Base-by-base conservation (phyloP, 495 filamentous ascomycete species). In the Aspergillus sparsus region DNA sequence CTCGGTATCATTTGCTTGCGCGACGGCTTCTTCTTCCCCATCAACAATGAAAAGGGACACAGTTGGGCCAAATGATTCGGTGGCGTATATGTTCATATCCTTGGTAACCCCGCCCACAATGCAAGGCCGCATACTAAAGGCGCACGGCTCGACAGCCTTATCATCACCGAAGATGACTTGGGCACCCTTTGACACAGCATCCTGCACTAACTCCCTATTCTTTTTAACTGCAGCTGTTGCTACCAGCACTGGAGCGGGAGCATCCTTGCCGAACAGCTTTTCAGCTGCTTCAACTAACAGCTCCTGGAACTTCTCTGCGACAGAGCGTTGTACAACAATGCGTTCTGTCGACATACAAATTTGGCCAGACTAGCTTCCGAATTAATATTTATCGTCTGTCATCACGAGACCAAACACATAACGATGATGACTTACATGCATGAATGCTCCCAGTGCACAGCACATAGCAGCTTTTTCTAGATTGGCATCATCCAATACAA, bases 291-390 rank as follows among this genome's bases (percentile, higher is more conserved):
- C 64, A 5, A 64, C 66, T 9, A 93, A 72, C 62, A 84, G 81
- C 51, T 77, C 71, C 51, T 84, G 82, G 71, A 96, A 97, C 49
- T 82, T 69, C 10, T 80, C 79, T 31, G 82, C 82, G 54, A 96
- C 72, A 13, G 81, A 78, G 39, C 83, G 83, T 68, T 95, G 89
- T 21, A 96, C 89, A 18, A 97, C 74, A 68, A 97, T 90, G 31
- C 89, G 85, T 76, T 97, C 93, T 0, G 92, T 96, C 3, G 85
- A 83, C 93, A 97, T 94, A 78, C 93, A 97, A 51, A 95, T 85
- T 78, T 97, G 93, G 1, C 93, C 93, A 21, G 83, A 76, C 75
- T 85, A 62, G 32, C 46, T 42, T 57, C 16, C 21, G 3, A 6
- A 52, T 68, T 42, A 68, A 57, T 35, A 34, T 51, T 7, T 10